These are phyloP conservation scores for Saccharum officinarum DNA, from an alignment of 176 grass and related monocot species.

Conservation along the genomic window DNA sequence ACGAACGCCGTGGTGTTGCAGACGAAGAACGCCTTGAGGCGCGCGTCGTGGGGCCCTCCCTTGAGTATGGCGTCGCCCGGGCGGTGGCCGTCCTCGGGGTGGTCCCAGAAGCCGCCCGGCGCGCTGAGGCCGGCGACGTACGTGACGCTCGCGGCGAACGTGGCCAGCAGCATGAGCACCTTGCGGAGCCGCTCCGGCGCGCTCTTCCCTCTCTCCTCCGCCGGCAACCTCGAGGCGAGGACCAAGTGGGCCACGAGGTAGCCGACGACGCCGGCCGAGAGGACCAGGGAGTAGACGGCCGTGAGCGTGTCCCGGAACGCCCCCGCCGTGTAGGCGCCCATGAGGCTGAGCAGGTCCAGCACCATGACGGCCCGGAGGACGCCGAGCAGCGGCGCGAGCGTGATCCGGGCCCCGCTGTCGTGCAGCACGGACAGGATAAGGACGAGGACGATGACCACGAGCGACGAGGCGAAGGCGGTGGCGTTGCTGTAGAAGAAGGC, in stretches of 20 bases:
- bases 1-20: conserved; percentile 34
- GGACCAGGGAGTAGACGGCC: not conserved
- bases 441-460: not conserved
- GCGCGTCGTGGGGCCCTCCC: not conserved
- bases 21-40: conserved; percentile 29
- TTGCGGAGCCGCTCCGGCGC: not conserved
- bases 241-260: not conserved
- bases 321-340: not conserved
- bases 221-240: not conserved
- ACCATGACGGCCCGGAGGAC: not conserved
- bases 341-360: conserved; percentile 24
- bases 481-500: not conserved
- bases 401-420: not conserved
- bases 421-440: not conserved
- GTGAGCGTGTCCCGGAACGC: not conserved
- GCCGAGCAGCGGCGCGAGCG: not conserved
- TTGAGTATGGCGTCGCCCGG: not conserved
- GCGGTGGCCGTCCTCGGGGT: not conserved
- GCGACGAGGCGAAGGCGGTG: not conserved
- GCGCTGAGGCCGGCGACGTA: conserved; percentile 41
- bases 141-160: conserved; percentile 20
- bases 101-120: conserved; percentile 34
- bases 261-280: not conserved
- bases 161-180: conserved; percentile 43
- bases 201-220: not conserved